A percentile compares a stretch with the other conserved stretches of the same genome.
Evolutionary conservation across 169 alveolate genomes (phyloP).

Genomic region (Eimeria brunetti): DNA sequence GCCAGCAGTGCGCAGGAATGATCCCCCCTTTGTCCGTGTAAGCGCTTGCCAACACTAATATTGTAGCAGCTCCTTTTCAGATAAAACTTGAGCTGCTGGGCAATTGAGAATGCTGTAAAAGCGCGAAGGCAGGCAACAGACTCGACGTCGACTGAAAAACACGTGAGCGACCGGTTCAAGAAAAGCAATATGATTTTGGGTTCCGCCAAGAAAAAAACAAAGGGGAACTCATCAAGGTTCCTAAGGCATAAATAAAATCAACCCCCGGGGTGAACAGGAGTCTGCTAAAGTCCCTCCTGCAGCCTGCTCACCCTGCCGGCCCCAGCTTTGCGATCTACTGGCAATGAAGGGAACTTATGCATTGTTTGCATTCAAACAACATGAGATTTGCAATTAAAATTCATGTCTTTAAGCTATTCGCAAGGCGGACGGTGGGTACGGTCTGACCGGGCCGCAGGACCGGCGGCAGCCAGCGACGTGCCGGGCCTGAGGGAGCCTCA

Average conservation of each 20-base stretch:
- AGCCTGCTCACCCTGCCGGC: neutral
- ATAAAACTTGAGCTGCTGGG: no score
- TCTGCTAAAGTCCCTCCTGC: neutral
- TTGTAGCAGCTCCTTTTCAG: neutral
- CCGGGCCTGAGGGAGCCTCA: neutral
- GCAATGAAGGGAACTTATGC: neutral
- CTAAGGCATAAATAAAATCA: neutral
- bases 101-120: no score
- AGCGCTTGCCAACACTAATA: no score
- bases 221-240: no score
- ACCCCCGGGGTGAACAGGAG: neutral
- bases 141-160: no score
- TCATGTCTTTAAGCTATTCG: no score
- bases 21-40: neutral
- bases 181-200: no score
- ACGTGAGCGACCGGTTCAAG: no score
- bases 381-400: neutral
- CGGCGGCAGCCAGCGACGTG: neutral
- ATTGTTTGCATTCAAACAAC: neutral
- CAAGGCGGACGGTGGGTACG: neutral
- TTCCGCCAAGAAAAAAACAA: no score
- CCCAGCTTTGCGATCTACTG: neutral
- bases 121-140: no score
- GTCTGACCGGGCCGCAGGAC: slow-evolving; percentile 4
- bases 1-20: neutral